These are phyloP conservation scores for Solanum infundibuliforme DNA, from an alignment of 257 asterid species.

Conservation along the genomic window DNA sequence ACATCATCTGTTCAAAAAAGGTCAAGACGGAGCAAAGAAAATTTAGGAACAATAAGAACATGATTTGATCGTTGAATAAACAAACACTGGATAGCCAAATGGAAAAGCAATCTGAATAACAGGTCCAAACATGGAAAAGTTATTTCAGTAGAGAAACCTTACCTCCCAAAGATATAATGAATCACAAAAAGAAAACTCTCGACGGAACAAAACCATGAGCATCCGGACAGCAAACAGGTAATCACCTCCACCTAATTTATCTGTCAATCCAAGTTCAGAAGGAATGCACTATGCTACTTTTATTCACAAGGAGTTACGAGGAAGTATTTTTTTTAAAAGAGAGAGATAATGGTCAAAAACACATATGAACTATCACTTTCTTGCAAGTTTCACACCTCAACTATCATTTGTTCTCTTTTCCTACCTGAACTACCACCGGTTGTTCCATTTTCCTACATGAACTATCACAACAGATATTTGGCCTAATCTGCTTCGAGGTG, in stretches of 20 bases:
- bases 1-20: conserved; percentile 63
- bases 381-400: background rate
- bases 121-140: background rate
- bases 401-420: background rate
- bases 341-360: background rate
- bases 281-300: background rate
- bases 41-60: background rate
- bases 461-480: background rate
- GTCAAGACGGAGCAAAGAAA: background rate
- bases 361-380: background rate
- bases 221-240: conserved; percentile 89
- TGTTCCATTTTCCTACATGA: background rate
- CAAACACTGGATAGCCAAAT: background rate
- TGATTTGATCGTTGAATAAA: background rate
- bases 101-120: background rate
- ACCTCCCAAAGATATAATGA: conserved; percentile 98
- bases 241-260: conserved; percentile 84
- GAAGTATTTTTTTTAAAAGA: background rate
- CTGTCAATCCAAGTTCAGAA: conserved; percentile 32
- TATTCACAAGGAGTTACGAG: background rate
- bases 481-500: background rate
- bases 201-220: conserved; percentile 96
- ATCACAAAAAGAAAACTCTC: conserved; percentile 91
- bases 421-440: background rate
- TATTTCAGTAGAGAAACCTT: background rate